Evolutionary conservation across 257 asterid genomes (phyloP).

Genomic region (Gynochthodes officinalis): DNA sequence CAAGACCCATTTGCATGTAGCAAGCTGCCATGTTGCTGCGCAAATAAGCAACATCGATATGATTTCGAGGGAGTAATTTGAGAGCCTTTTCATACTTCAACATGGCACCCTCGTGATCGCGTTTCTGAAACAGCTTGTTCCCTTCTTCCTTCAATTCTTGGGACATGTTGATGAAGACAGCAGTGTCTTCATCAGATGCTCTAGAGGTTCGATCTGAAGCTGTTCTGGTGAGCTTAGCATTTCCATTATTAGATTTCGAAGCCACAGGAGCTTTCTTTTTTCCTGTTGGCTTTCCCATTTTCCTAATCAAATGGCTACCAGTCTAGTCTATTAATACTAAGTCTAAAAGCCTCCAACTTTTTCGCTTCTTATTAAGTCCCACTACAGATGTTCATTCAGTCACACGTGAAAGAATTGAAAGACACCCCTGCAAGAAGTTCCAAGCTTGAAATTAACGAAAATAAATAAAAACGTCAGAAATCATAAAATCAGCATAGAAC

Average conservation of each 20-base stretch:
- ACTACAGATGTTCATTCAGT: constrained; percentile 18
- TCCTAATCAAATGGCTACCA: constrained; percentile 15
- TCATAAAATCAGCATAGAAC: neutral
- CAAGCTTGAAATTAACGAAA: constrained; percentile 2
- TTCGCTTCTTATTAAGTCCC: constrained; percentile 16
- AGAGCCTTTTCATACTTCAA: constrained; percentile 86
- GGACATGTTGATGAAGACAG: constrained; percentile 83
- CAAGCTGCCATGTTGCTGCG: constrained; percentile 87
- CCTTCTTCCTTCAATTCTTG: constrained; percentile 92
- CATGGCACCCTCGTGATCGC: constrained; percentile 89
- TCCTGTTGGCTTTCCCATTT: constrained; percentile 85
- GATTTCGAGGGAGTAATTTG: constrained; percentile 66
- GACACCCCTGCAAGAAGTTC: neutral
- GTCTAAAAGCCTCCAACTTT: neutral
- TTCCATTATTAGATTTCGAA: constrained; percentile 41
- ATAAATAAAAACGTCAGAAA: constrained; percentile 8
- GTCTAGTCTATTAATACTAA: neutral
- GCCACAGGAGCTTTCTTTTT: constrained; percentile 53
- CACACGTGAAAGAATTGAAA: constrained; percentile 12
- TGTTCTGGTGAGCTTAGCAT: constrained; percentile 34
- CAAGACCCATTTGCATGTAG: constrained; percentile 87
- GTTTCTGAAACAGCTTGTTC: constrained; percentile 65
- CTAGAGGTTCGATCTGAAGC: constrained; percentile 49
- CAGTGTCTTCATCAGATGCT: constrained; percentile 85
- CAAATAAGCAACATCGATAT: constrained; percentile 77